Conservation (phyloP, 202 grass and related monocot genomes). For the Digitaria exilis region DNA sequence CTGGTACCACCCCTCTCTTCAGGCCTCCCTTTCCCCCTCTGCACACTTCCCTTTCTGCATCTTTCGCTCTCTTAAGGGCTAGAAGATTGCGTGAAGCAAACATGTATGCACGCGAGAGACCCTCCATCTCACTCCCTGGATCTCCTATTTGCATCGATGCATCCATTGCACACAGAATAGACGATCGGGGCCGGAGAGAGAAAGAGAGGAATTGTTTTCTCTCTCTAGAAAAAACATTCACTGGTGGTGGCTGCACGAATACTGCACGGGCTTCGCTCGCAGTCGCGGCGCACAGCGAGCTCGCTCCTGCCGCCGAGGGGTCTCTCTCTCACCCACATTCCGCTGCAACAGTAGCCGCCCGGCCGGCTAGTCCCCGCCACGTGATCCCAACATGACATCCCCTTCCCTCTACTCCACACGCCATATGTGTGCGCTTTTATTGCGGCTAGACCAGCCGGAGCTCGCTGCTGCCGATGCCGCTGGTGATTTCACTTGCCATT, state of each 20-base stretch:
- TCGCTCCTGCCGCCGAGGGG: conserved; percentile 19
- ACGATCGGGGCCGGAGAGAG: neutral
- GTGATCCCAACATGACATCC: conserved; percentile 72
- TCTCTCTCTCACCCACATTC: conserved; percentile 52
- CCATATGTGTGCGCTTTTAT: conserved; percentile 41
- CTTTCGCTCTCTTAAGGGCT: conserved; percentile 55
- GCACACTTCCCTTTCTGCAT: conserved; percentile 54
- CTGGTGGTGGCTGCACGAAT: too few relatives aligned
- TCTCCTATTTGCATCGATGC: conserved; percentile 22
- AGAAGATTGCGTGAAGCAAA: conserved; percentile 99
- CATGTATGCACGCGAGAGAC: conserved; percentile 32
- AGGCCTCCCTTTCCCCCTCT: conserved; percentile 50
- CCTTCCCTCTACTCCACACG: conserved; percentile 50
- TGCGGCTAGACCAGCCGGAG: neutral
- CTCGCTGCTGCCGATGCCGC: neutral
- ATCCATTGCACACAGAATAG: neutral
- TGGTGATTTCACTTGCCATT: conserved; percentile 35
- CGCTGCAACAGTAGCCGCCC: conserved; percentile 27
- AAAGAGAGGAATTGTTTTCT: neutral
- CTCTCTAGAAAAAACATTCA: conserved; percentile 11
- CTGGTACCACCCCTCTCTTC: conserved; percentile 50
- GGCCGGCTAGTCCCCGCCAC: conserved; percentile 40
- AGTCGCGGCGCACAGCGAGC: neutral
- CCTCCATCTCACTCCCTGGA: conserved; percentile 33
- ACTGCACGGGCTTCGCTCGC: neutral